These are phyloP conservation scores for Claviceps fusiformis DNA, from an alignment of 2,329 filamentous ascomycete species.

Conservation along the genomic window DNA sequence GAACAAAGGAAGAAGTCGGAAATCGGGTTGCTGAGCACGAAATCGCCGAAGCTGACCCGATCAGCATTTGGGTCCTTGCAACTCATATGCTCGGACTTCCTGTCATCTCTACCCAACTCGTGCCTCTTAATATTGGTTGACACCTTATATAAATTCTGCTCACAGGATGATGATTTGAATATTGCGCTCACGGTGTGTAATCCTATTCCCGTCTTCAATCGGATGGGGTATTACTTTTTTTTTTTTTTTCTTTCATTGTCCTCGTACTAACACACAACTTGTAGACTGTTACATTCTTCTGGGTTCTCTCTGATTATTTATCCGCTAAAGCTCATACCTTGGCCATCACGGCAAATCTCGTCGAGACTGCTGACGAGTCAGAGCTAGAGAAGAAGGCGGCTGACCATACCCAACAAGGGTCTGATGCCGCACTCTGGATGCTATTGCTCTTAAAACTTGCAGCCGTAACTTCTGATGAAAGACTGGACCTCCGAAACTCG, in stretches of 20 bases:
- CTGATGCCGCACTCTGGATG: slow-evolving; percentile 65
- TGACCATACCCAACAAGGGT: slow-evolving; percentile 43
- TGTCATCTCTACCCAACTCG: slow-evolving; percentile 55
- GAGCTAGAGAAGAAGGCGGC: slow-evolving; percentile 47
- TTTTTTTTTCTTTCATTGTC: too few species aligned
- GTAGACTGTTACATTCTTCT: slow-evolving; percentile 85
- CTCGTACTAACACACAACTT: neutral
- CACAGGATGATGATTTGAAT: slow-evolving; percentile 83
- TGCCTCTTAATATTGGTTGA: slow-evolving; percentile 71
- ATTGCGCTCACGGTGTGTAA: slow-evolving; percentile 71
- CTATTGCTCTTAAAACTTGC: slow-evolving; percentile 59
- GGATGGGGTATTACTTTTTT: too few species aligned
- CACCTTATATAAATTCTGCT: slow-evolving; percentile 78
- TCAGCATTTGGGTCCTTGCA: slow-evolving; percentile 83
- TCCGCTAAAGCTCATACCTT: slow-evolving; percentile 45
- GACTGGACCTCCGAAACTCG: slow-evolving; percentile 68
- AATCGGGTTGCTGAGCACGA: slow-evolving; percentile 29
- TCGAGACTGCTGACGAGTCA: slow-evolving; percentile 32
- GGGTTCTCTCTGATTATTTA: slow-evolving; percentile 85
- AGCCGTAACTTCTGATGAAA: slow-evolving; percentile 55
- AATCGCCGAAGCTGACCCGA: slow-evolving; percentile 64
- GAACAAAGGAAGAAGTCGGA: slow-evolving; percentile 19
- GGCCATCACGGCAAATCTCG: slow-evolving; percentile 42
- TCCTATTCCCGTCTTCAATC: too few species aligned
- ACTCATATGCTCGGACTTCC: slow-evolving; percentile 88